Evolutionary conservation across 1,284 basidiomycete species (phyloP), one percentile per base, ranked within the genome.

Genomic region (Athelia sp.): DNA sequence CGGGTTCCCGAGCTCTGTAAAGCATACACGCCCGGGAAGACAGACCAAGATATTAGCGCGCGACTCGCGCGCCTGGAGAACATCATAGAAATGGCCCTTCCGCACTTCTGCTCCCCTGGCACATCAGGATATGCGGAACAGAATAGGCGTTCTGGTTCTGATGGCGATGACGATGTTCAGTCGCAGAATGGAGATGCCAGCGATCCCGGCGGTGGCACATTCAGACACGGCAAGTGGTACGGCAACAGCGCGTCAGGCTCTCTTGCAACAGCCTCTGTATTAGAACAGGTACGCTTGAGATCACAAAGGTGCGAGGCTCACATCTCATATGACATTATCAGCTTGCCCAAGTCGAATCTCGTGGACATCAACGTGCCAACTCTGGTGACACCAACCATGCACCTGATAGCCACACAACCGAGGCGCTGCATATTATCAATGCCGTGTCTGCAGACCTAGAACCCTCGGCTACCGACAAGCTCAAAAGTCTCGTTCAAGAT

Each of bases 1-100:
- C 90, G 89, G 64, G 87, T 91, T 0, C 87, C 87, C 23, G 87
- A 91, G 53, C 70, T 91, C 36, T 91, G 88, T 71, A 88, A 87
- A 63, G 83, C 88, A 1, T 91, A 91, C 60, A 90, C 87, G 6
- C 89, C 88, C 6, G 88, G 88, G 46, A 91, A 90, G 63, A 75
- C 81, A 10, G 89, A 91, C 63, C 85, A 90, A 62, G 88, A 91
- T 64, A 68, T 91, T 43, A 81, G 78, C 56, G 76, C 79, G 34
- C 81, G 88, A 50, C 68, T 91, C 21, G 73, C 82, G 42, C 75
- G 89, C 47, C 72, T 91, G 17, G 88, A 91, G 60, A 82, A 87
- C 53, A 88, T 91, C 46, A 76, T 91, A 46, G 88, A 91, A 56
- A 66, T 75, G 53, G 89, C 87, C 3, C 64, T 91, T 3, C 88